Percentiles rank a stretch among this genome's conserved stretches.
These are phyloP conservation scores for Bassia scoparia DNA, from an alignment of 148 eudicot species.

Conservation along the genomic window DNA sequence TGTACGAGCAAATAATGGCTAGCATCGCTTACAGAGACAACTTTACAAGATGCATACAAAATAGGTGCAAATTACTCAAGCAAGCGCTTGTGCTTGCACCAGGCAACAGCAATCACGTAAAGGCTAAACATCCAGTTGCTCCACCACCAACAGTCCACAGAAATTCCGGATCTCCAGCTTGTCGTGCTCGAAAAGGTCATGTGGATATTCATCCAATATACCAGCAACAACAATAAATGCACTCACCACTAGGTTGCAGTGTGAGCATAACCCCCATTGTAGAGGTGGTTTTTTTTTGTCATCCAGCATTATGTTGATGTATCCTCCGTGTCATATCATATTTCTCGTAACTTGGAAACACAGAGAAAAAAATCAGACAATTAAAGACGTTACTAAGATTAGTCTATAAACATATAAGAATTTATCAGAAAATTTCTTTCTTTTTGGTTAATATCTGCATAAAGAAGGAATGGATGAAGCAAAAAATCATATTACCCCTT, in stretches of 20 bases:
- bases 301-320: slow-evolving; percentile 95
- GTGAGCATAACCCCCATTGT: slow-evolving; percentile 98
- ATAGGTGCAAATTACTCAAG: slow-evolving; percentile 57
- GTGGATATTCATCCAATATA: slow-evolving; percentile 75
- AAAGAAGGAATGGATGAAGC: no score
- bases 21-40: background rate
- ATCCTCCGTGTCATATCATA: slow-evolving; percentile 98
- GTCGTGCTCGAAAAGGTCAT: slow-evolving; percentile 43
- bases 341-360: slow-evolving; percentile 76
- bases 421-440: no score
- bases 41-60: background rate
- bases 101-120: slow-evolving; percentile 75
- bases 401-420: no score
- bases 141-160: slow-evolving; percentile 89
- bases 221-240: slow-evolving; percentile 92
- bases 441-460: no score
- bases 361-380: slow-evolving; percentile 12
- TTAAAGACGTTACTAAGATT: background rate
- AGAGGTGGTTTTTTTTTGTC: slow-evolving; percentile 96
- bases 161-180: slow-evolving; percentile 54
- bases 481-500: no score
- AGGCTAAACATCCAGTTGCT: slow-evolving; percentile 56
- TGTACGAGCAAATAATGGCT: slow-evolving; percentile 8
- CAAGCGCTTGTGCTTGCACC: slow-evolving; percentile 85
- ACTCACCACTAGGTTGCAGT: slow-evolving; percentile 87